These are phyloP conservation scores for Pichia pseudocactophila DNA, from an alignment of 805 yeast genomes.

Conservation along the genomic window DNA sequence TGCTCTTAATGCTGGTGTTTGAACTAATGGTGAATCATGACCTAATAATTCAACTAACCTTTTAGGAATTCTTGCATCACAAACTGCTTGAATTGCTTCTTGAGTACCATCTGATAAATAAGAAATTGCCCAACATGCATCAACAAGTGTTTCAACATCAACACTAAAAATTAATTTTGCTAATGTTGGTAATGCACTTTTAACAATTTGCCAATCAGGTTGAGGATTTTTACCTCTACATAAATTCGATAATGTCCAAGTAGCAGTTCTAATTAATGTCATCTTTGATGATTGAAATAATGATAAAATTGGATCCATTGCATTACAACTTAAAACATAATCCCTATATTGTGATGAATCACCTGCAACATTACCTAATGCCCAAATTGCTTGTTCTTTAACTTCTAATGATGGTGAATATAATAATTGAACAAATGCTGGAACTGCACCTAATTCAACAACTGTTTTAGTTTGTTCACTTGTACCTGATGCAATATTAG, in stretches of 20 bases:
- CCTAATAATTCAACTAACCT: slow-evolving; percentile 85
- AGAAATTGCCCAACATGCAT: slow-evolving; percentile 98
- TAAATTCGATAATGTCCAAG: slow-evolving; percentile 94
- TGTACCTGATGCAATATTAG: slow-evolving; percentile 93
- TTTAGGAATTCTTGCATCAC: slow-evolving; percentile 91
- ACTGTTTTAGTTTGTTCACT: slow-evolving; percentile 85
- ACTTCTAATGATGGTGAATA: slow-evolving; percentile 81
- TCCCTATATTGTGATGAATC: slow-evolving; percentile 89
- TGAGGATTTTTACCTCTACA: slow-evolving; percentile 96
- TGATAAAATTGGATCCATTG: slow-evolving; percentile 79
- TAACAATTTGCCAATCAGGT: slow-evolving; percentile 88
- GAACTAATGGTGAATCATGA: slow-evolving; percentile 78
- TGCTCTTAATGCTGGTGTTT: slow-evolving; percentile 95
- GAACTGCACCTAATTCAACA: slow-evolving; percentile 90
- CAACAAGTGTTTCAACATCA: slow-evolving; percentile 89
- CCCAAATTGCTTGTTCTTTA: slow-evolving; percentile 99
- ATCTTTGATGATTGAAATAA: slow-evolving; percentile 75
- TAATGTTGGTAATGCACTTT: slow-evolving; percentile 81
- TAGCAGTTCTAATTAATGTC: slow-evolving; percentile 90
- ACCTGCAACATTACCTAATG: slow-evolving; percentile 97
- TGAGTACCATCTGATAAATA: slow-evolving; percentile 89
- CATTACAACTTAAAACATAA: slow-evolving; percentile 73
- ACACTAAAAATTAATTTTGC: slow-evolving; percentile 84
- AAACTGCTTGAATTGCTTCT: slow-evolving; percentile 92
- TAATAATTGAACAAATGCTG: slow-evolving; percentile 75